Evolutionary conservation across 192 early-diverging fungal genomes (phyloP).

Genomic region (Backusella sp.): DNA sequence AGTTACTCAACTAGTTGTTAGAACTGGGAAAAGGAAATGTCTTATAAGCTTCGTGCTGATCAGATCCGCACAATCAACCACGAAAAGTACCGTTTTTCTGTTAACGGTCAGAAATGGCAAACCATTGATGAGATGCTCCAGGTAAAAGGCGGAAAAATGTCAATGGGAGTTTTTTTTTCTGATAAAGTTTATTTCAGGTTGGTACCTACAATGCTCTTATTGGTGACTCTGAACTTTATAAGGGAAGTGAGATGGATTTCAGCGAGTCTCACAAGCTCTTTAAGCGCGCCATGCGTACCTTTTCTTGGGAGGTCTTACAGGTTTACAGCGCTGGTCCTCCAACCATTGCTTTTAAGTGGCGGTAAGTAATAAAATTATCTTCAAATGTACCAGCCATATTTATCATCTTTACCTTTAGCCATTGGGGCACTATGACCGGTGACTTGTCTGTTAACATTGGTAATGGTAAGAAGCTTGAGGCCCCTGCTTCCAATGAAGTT

Average conservation of each 20-base stretch:
- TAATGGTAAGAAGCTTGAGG: slow-evolving; percentile 39
- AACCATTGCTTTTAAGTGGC: slow-evolving; percentile 47
- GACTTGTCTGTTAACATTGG: slow-evolving; percentile 34
- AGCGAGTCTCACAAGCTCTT: slow-evolving; percentile 45
- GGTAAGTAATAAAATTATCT: slow-evolving; percentile 8
- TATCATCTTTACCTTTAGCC: slow-evolving; percentile 7
- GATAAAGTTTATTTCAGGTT: slow-evolving; percentile 21
- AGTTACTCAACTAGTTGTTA: not conserved
- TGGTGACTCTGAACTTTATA: slow-evolving; percentile 45
- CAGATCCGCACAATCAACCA: slow-evolving; percentile 44
- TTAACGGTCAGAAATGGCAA: slow-evolving; percentile 41
- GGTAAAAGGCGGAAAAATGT: slow-evolving; percentile 12
- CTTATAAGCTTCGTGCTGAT: slow-evolving; percentile 40
- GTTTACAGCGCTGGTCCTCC: slow-evolving; percentile 44
- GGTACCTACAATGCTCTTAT: slow-evolving; percentile 49
- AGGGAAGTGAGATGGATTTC: slow-evolving; percentile 40
- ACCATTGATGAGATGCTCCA: slow-evolving; percentile 44
- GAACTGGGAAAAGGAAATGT: slow-evolving; percentile 52
- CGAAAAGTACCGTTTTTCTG: slow-evolving; percentile 43
- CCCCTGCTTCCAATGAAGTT: slow-evolving; percentile 37
- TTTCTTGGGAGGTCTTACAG: slow-evolving; percentile 45
- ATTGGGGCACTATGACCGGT: slow-evolving; percentile 43
- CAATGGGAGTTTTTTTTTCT: not conserved
- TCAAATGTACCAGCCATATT: not conserved
- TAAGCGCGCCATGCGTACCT: slow-evolving; percentile 37